Evolutionary conservation across 352 stramenopile genomes (phyloP).

Genomic region (Pythium dissotocum): DNA sequence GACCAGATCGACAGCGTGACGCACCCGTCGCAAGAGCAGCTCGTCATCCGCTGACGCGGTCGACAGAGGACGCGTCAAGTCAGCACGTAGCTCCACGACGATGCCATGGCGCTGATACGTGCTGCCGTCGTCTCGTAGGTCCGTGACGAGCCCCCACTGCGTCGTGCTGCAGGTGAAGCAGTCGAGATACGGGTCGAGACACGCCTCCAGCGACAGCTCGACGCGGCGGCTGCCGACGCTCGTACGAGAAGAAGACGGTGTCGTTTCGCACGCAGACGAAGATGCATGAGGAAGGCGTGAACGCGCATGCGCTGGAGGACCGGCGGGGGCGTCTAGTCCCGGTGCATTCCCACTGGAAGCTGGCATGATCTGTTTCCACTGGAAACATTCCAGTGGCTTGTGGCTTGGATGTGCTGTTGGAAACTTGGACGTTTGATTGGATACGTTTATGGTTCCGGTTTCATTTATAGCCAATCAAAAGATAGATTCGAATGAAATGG

Average conservation of each 20-base stretch:
- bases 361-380: too few relatives aligned
- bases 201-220: neutral
- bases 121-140: neutral
- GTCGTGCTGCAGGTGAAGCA: neutral
- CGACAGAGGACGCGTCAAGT: neutral
- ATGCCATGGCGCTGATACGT: neutral
- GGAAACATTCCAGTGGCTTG: too few relatives aligned
- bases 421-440: too few relatives aligned
- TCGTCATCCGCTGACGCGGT: neutral
- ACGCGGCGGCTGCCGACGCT: neutral
- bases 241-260: neutral
- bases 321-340: too few relatives aligned
- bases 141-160: neutral
- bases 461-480: too few relatives aligned
- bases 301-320: too few relatives aligned
- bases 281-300: too few relatives aligned
- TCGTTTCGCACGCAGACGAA: too few relatives aligned
- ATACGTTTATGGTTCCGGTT: too few relatives aligned
- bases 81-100: neutral
- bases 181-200: neutral
- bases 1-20: neutral
- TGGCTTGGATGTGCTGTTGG: too few relatives aligned
- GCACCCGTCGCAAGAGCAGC: neutral
- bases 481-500: too few relatives aligned
- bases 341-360: too few relatives aligned